Evolutionary conservation across 805 yeast species (phyloP).

Genomic region (Saccharomycopsis oosterbeekiorum): DNA sequence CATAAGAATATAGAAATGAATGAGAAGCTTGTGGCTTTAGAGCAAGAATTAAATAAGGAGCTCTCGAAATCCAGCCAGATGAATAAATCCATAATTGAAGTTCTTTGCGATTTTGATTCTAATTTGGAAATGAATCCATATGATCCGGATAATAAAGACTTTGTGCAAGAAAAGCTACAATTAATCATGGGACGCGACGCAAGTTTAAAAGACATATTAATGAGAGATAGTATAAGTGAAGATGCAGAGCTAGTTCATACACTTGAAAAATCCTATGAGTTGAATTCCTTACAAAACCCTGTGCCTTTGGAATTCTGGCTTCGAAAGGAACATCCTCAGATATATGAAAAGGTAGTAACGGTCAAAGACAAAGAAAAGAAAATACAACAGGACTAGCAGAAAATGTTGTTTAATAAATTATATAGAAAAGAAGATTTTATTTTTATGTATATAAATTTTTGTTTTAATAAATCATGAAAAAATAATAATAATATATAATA

Average conservation of each 20-base stretch:
- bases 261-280: neutral
- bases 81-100: neutral
- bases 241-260: neutral
- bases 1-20: neutral
- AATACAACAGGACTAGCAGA: neutral
- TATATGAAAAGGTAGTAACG: neutral
- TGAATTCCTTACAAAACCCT: neutral
- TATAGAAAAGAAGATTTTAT: too few species aligned
- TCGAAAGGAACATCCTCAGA: neutral
- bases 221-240: neutral
- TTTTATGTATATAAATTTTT: neutral
- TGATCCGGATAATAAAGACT: neutral
- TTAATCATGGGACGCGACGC: neutral
- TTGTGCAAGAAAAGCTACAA: neutral
- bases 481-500: neutral
- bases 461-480: neutral
- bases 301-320: neutral
- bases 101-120: neutral
- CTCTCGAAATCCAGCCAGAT: neutral
- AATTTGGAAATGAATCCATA: neutral
- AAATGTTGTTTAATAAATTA: too few species aligned
- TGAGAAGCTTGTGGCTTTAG: neutral
- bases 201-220: neutral
- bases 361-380: neutral
- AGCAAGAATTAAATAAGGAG: neutral